Conservation (phyloP, 345 rosid species). For the Lepidium sativum region DNA sequence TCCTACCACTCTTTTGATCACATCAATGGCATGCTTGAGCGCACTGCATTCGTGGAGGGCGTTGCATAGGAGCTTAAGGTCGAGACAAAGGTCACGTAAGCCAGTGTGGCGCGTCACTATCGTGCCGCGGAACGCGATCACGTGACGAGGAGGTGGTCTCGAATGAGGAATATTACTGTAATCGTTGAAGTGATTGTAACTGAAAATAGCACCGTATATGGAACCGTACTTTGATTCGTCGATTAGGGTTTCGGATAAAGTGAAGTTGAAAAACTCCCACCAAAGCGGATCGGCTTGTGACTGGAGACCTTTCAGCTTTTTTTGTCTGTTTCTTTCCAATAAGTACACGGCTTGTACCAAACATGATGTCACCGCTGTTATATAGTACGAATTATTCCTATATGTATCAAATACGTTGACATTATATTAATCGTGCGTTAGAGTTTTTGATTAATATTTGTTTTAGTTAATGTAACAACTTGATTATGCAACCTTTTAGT, state of each 20-base stretch:
- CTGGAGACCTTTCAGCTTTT: slow-evolving; percentile 20
- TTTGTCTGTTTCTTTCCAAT: slow-evolving; percentile 46
- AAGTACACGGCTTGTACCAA: slow-evolving; percentile 50
- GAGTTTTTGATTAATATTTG: no score
- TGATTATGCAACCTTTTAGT: no score
- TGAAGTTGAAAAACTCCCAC: slow-evolving; percentile 45
- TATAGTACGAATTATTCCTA: slow-evolving; percentile 40
- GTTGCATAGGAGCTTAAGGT: no score
- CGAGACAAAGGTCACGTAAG: background rate
- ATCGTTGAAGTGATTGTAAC: background rate
- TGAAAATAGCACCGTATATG: slow-evolving; percentile 44
- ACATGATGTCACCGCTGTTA: slow-evolving; percentile 48
- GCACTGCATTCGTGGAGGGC: no score
- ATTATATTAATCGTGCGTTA: no score
- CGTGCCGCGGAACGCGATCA: slow-evolving; percentile 55
- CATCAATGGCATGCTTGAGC: slow-evolving; percentile 29
- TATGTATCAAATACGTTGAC: background rate
- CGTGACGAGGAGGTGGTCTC: slow-evolving; percentile 28
- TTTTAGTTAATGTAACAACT: no score
- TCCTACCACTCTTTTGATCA: slow-evolving; percentile 17
- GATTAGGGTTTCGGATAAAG: slow-evolving; percentile 16
- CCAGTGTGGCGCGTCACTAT: slow-evolving; percentile 9
- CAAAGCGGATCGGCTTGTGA: slow-evolving; percentile 29
- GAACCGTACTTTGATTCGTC: slow-evolving; percentile 39
- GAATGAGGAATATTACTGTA: background rate